Evolutionary conservation across 208 protist genomes (phyloP), one percentile per base, ranked within the genome.

Genomic region (Trypanosoma mega): DNA sequence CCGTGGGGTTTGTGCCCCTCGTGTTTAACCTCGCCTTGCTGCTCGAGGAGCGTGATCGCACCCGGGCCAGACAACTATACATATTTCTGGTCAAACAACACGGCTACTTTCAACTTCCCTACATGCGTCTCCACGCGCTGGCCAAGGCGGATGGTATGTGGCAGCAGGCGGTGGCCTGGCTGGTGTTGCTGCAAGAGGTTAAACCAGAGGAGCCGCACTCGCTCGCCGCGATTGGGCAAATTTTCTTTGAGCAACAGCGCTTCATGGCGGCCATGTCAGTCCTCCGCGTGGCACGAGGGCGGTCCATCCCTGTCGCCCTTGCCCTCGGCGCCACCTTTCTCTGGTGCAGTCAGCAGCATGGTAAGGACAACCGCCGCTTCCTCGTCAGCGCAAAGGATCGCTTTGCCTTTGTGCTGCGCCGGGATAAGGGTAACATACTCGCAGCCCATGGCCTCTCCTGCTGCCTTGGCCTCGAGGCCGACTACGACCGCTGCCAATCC

Each of bases 361-460:
- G 58, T 31, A 69, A 72, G 46, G 74, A 87, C 16, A 75, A 56
- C 62, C 50, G 37, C 41, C 61, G 62, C 39, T 90, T 67, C 23
- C 52, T 84, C 36, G 55, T 37, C 47, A 72, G 12, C 51, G 85
- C 76, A 3, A 80, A 80, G 65, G 66, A 83, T 27, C 61, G 70
- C 11, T 95, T 85, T 63, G 23, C 33, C n/a, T 72, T 77, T 24
- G 85, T 77, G 2, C 73, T 95, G 36, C 47, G 63, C 14, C 49
- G 70, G 50, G 88, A 95, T 49, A 56, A 72, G 36, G 68, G 69
- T 34, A 95, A 95, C 56, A 67, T 95, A 9, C 57, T 92, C 3
- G 88, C 85, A 0, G 85, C 83, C 3, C 88, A 95, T 66, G 88
- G 88, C 29, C 63, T 91, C 36, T 85, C 85, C 36, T 95, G 85